Evolutionary conservation across 768 basidiomycete species (phyloP), one percentile per base, ranked within the genome.

Genomic region (Inosperma sp.): DNA sequence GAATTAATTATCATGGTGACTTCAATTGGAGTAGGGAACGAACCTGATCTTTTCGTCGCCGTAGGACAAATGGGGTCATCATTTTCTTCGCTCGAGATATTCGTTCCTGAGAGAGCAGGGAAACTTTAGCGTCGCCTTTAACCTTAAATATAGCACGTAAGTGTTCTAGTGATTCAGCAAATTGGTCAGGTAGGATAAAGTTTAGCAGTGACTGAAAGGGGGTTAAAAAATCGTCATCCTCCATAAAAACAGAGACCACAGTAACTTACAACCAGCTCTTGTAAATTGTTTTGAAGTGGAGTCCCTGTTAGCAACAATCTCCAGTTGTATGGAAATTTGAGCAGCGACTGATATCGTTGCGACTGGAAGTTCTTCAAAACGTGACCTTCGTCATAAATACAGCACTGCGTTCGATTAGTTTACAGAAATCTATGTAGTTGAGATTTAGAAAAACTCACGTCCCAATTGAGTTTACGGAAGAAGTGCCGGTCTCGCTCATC

Each of bases 21-120:
- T 19, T 6, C 16, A 27, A 16, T 39, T 33, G 16, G 37, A 10
- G 35, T 22, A 41, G 27, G 23, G 14, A 19, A 54, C 72, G 42
- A 60, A 82, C 89, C 72, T 96, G 93, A 60, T 94, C 93, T 69
- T 99, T 99, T 59, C 94, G 81, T 52, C 96, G 81, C n/a, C 96
- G 86, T 16, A 99, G 76, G 19, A 98, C 94, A 65, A 99, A 99
- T 0, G 96, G 96, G 6, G 93, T 96, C 88, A 99, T 93, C 93
- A 99, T 97, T 66, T 92, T 93, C 72, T 97, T 95, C 5, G 96
- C 96, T 55, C 94, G 74, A 16, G 90, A 92, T 19, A 97, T 89
- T 43, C 96, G 88, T 64, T 94, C 88, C 62, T 91, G 86, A 4
- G 95, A 90, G 21, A 98, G 83, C 19, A 97, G 68, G 22, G 89